Conservation (phyloP, 1,284 basidiomycete species). For the Cryptococcus sp. region DNA sequence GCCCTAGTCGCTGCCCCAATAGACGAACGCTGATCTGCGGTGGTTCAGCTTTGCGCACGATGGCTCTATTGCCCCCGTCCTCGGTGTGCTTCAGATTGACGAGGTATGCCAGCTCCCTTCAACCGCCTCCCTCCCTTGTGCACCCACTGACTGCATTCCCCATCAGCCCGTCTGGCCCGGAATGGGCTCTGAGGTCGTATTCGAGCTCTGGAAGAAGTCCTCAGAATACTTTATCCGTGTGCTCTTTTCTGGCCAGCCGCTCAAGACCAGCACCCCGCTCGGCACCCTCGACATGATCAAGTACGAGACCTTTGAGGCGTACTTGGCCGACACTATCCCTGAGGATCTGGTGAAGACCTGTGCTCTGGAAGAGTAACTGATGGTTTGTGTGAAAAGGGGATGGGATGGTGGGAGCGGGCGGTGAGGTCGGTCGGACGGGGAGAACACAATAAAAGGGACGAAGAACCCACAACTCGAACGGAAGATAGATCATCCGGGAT, state of each 20-base stretch:
- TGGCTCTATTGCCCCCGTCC: slow-evolving; percentile 35
- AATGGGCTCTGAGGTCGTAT: slow-evolving; percentile 44
- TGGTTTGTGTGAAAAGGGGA: too few species aligned
- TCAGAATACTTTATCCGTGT: slow-evolving; percentile 21
- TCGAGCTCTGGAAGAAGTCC: slow-evolving; percentile 32
- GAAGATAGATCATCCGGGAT: too few species aligned
- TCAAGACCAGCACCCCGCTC: slow-evolving; percentile 32
- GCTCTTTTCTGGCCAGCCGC: slow-evolving; percentile 30
- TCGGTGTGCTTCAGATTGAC: slow-evolving; percentile 38
- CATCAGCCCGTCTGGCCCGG: slow-evolving; percentile 38
- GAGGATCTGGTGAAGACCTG: slow-evolving; percentile 14
- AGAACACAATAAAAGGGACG: too few species aligned
- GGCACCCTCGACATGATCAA: slow-evolving; percentile 33
- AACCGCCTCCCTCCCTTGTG: background rate
- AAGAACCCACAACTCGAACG: too few species aligned
- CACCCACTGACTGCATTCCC: background rate
- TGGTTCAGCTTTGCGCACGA: slow-evolving; percentile 39
- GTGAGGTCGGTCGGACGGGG: too few species aligned
- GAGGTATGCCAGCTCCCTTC: slow-evolving; percentile 5
- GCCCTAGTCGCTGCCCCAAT: too few species aligned
- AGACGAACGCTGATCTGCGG: background rate
- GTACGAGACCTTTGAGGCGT: slow-evolving; percentile 23
- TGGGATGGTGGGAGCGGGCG: too few species aligned
- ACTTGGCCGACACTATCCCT: slow-evolving; percentile 25
- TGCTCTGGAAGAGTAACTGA: too few species aligned